Evolutionary conservation across 1,284 basidiomycete species (phyloP), one percentile per base, ranked within the genome.

Genomic region (Ustilago bromivora): DNA sequence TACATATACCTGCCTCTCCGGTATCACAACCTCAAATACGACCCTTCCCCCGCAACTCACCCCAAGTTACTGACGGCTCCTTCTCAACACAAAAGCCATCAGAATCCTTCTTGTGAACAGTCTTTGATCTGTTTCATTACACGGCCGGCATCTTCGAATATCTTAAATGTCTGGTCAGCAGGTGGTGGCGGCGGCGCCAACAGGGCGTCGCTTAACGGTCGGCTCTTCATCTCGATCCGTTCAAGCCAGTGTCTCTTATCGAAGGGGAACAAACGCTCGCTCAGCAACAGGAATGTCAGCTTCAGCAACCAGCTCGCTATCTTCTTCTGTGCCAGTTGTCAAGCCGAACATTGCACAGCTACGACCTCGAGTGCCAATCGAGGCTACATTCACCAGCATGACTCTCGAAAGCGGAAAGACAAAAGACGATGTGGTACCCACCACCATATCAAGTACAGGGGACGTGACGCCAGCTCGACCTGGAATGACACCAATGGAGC

Each of bases 401-500:
- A 61, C 58, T 1, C 35, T 65, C 32, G 58, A 65, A 15, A 43
- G 34, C 17, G 23, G 35, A 11, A 51, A 47, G 23, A 13, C n/a
- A 2, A 36, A 51, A 23, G 58, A 32, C 10, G 46, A 58, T 3
- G 41, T 13, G 9, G 9, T 23, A 6, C 10, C 51, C 12, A 15
- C 12, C 19, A 38, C 47, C n/a, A 10, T 36, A 31, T 7, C n/a
- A 2, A 41, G 4, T 17, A 6, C 12, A 17, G 61, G 49, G 19
- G 62, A 28, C 8, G 40, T 28, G 2, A 53, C 58, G 2, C 34
- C 58, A 6, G 38, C 58, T 35, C n/a, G 41, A 10, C 41, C 88
- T 9, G 86, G 82, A 23, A 97, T 87, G 1, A 94, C 95, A 1
- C 92, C 89, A 0, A 91, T 90, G 86, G 98, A 98, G 1, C 91